Base-by-base conservation (phyloP, 495 filamentous ascomycete genomes). In the Neurospora sp. region DNA sequence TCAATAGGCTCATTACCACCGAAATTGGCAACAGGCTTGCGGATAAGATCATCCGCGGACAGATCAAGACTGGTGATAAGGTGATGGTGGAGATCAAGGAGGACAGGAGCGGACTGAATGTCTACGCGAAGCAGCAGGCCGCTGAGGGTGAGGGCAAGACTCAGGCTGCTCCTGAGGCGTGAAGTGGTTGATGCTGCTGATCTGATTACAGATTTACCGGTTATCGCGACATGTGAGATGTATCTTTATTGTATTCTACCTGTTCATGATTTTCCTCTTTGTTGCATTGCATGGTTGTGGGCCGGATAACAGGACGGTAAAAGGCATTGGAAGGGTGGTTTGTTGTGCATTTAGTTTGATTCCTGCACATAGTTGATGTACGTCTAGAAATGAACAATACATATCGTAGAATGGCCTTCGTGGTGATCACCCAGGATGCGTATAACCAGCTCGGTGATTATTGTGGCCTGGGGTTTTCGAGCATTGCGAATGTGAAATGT, bases 1-100 rank as follows among this genome's bases (percentile, higher is more conserved):
- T 98, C 41, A 98, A 98, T 78, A 86, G 96, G 39, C 85, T 98
- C 18, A 97, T 99, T 71, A 86, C 90, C 8, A 97, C 92, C 78
- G 86, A 96, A 80, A 90, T 99, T 73, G 92, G 93, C 69, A 97
- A 97, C 82, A 86, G 88, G 6, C 85, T 98, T 38, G 96, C 96
- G 0, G 94, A 96, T 75, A 91, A 90, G 84, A 94, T 99, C 75
- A 97, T 98, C 72, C 86, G 93, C 44, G 96, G 96, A 12, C 86
- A 94, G 78, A 82, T 98, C 42, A 90, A 89, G 79, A 86, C 80
- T 40, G 95, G 93, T 1, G 91, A 97, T 74, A 83, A 81, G 7
- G 94, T 92, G 18, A 82, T 83, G 44, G 92, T 96, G 4, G 83
- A 82, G 42, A 84, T 97, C 44, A 90, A 87, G 70, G 83, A 85